A percentile compares a stretch with the other conserved stretches of the same genome.
Conservation (phyloP, 345 rosid species). For the Trapa bicornis region DNA sequence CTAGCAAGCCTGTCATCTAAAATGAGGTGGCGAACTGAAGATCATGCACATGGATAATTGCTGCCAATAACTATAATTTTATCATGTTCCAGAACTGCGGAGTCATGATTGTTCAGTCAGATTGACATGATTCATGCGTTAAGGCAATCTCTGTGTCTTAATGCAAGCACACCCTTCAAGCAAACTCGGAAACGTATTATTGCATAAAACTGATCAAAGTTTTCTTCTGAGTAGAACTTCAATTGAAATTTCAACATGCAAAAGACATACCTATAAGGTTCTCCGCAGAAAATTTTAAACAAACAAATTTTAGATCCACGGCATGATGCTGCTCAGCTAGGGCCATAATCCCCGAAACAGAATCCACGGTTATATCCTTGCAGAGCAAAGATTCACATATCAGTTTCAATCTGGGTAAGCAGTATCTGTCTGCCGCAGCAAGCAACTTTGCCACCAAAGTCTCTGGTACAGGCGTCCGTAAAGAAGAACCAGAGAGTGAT, state of each 20-base stretch:
- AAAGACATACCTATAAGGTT: constrained; percentile 61
- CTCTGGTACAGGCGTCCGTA: constrained; percentile 36
- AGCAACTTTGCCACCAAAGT: constrained; percentile 60
- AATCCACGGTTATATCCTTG: constrained; percentile 62
- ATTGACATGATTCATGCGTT: neutral
- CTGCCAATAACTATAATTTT: neutral
- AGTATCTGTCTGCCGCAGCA: constrained; percentile 77
- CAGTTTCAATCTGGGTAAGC: constrained; percentile 65
- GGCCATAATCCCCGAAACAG: constrained; percentile 65
- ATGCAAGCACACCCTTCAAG: neutral
- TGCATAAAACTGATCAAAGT: neutral
- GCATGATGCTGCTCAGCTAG: constrained; percentile 75
- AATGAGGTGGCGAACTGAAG: neutral
- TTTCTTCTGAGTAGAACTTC: neutral
- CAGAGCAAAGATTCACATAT: constrained; percentile 86
- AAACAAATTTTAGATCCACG: constrained; percentile 59
- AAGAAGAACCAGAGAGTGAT: constrained; percentile 36
- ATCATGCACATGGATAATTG: neutral
- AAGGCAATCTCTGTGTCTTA: neutral
- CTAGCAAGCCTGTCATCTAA: constrained; percentile 5
- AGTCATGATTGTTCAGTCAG: neutral
- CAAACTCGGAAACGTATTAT: neutral
- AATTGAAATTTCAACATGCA: neutral
- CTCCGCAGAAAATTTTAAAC: constrained; percentile 85
- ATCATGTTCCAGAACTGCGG: neutral